These are phyloP conservation scores for Zoysia matrella DNA, from an alignment of 202 grass and related monocot genomes.

Conservation along the genomic window DNA sequence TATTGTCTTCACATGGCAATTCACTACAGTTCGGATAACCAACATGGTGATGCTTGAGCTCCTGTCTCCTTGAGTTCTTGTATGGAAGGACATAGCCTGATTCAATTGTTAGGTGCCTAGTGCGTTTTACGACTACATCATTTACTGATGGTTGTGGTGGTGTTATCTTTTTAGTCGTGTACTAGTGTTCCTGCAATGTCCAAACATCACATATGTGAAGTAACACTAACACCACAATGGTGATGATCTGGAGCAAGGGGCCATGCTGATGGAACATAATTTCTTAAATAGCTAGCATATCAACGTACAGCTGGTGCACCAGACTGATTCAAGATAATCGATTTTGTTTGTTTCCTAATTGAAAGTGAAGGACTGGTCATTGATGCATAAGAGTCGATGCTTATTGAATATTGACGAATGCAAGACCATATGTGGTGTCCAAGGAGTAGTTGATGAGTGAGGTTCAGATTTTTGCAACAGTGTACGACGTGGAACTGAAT, in stretches of 20 bases:
- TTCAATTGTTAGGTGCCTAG: neutral
- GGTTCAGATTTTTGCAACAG: slow-evolving; percentile 1
- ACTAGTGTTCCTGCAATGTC: neutral
- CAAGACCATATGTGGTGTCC: neutral
- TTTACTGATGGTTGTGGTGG: neutral
- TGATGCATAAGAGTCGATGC: neutral
- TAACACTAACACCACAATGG: neutral
- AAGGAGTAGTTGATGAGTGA: slow-evolving; percentile 23
- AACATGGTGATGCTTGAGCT: neutral
- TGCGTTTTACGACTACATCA: neutral
- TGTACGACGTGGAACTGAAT: slow-evolving; percentile 19
- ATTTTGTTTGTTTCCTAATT: slow-evolving; percentile 19
- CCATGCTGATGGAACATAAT: slow-evolving; percentile 11
- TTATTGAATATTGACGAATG: slow-evolving; percentile 23
- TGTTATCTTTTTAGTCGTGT: neutral
- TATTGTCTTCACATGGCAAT: neutral
- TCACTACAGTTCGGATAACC: slow-evolving; percentile 12
- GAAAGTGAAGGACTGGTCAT: slow-evolving; percentile 17
- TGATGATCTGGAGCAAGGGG: neutral
- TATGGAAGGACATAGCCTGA: neutral
- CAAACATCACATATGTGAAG: neutral
- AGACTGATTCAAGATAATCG: slow-evolving; percentile 1
- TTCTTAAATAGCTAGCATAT: slow-evolving; percentile 2
- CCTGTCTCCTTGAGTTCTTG: neutral
- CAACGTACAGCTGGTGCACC: slow-evolving; percentile 15